Base-by-base conservation (phyloP, 2,329 filamentous ascomycete species). In the Colletotrichum liriopes region DNA sequence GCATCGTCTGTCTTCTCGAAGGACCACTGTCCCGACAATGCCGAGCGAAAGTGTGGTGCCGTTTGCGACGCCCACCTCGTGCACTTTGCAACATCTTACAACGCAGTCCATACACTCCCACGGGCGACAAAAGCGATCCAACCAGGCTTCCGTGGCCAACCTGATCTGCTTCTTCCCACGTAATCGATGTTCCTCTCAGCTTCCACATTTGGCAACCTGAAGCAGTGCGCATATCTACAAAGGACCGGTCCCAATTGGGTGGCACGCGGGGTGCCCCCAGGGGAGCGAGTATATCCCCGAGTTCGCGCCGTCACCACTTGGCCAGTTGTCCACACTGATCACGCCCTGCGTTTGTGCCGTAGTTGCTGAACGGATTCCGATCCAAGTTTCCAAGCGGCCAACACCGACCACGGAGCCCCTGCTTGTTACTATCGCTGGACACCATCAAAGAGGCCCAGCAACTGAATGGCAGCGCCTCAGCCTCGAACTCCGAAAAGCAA, bases 201-300 rank as follows among this genome's bases (percentile, higher is more conserved):
- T 68, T 63, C 65, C 65, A n/a, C 37, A 60, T 37, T 20, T n/a
- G 37, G 62, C 39, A 55, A 29, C 32, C n/a, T 66, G 29, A 49
- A 45, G 23, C 55, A 47, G 32, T 39, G 29, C 43, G 23, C 47
- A 39, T 49, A 47, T 67, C 45, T 47, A 23, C n/a, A 59, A 66
- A 26, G 37, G 29, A 35, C 45, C 29, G 32, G 45, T 18, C 37
- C 54, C 67, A 60, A 54, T 60, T 61, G n/a, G 51, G 55, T 43
- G 59, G 65, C 32, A 58, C 45, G 69, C 58, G 51, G 56, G 69
- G 58, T 71, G 43, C 58, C 65, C 37, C 37, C 52, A 67, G 45
- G 29, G 47, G 6, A 20, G 51, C 37, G 51, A 45, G 23, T 32
- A 52, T 55, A 39, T 45, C 6, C 49, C 68, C 56, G 68, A 62